A percentile compares a stretch with the other conserved stretches of the same genome.
Evolutionary conservation across 768 basidiomycete genomes (phyloP).

Genomic region (Amanita molliuscula): DNA sequence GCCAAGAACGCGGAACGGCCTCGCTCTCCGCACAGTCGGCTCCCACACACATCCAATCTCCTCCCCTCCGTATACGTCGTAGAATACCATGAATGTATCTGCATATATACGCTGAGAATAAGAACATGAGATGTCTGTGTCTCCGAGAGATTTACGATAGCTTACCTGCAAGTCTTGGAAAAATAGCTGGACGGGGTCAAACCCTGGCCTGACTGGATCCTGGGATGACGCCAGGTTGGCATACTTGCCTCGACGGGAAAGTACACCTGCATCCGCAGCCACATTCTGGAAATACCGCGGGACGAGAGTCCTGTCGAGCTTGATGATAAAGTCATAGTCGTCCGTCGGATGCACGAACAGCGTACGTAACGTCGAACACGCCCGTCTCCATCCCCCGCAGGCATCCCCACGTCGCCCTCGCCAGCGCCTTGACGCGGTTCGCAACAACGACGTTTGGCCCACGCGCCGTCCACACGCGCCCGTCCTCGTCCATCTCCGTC

Average conservation of each 20-base stretch:
- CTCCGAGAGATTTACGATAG: no score
- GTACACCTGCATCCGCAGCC: constrained; percentile 33
- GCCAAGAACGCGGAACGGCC: constrained; percentile 72
- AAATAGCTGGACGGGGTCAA: constrained; percentile 67
- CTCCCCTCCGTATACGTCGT: constrained; percentile 72
- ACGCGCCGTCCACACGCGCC: constrained; percentile 63
- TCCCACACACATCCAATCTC: constrained; percentile 84
- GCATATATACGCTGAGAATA: constrained; percentile 50
- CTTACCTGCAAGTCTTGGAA: constrained; percentile 66
- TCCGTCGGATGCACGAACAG: constrained; percentile 77
- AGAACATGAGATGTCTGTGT: neutral
- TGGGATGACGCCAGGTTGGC: constrained; percentile 28
- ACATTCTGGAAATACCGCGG: constrained; percentile 73
- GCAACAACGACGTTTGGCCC: constrained; percentile 68
- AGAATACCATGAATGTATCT: constrained; percentile 76
- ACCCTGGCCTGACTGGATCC: constrained; percentile 47
- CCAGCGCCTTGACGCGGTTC: constrained; percentile 59
- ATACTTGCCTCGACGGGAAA: constrained; percentile 33
- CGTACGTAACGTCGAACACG: constrained; percentile 44
- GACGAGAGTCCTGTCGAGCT: constrained; percentile 52
- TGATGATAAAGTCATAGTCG: constrained; percentile 81
- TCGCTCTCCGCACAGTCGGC: constrained; percentile 46
- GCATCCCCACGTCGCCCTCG: constrained; percentile 60
- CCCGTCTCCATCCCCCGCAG: constrained; percentile 44
- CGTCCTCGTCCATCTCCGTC: constrained; percentile 69